Base-by-base conservation (phyloP, 352 stramenopile species). In the Phytophthora parvispora region DNA sequence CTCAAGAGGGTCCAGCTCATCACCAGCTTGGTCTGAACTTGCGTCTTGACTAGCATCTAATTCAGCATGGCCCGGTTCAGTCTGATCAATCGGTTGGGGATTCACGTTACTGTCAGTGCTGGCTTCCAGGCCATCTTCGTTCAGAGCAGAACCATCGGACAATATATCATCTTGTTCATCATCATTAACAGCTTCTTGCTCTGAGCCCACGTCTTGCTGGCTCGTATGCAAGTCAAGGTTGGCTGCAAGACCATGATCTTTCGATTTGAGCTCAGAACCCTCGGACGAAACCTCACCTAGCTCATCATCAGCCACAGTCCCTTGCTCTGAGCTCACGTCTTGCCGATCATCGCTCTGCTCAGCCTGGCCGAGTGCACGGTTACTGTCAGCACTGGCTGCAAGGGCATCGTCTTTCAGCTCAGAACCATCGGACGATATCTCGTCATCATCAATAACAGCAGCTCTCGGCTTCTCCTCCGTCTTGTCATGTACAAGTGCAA, bases 401-500 rank as follows among this genome's bases (percentile, higher is more conserved):
- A 58, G 8, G 5, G 3, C 50, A 51, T 29, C 28, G 24, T 59
- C 29, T 20, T 36, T 43, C 38, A 61, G 29, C 29, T 58, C 45
- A 48, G 48, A 27, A 48, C 71, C 59, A 64, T 62, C 60, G 67
- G 24, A 47, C 15, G 51, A 69, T 29, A 60, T 20, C n/a, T 72
- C 69, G 32, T n/a, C 58, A 45, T 60, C 45, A 55, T 28, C 42
- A 49, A 5, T 27, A 49, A 16, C 9, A 15, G 40, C 47, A 12
- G 53, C 38, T 49, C 24, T 53, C 28, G 62, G 51, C 38, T 62
- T 62, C 24, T 52, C 50, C 36, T 64, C 66, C 7, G 45, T 55
- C 48, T 72, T 52, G 50, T 50, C 47, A 67, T 36, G 25, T 6
- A 68, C 55, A 60, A 59, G 61, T 71, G 70, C 60, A 77, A 68